Evolutionary conservation across 2,329 filamentous ascomycete species (phyloP).

Genomic region (Chalara sp.): DNA sequence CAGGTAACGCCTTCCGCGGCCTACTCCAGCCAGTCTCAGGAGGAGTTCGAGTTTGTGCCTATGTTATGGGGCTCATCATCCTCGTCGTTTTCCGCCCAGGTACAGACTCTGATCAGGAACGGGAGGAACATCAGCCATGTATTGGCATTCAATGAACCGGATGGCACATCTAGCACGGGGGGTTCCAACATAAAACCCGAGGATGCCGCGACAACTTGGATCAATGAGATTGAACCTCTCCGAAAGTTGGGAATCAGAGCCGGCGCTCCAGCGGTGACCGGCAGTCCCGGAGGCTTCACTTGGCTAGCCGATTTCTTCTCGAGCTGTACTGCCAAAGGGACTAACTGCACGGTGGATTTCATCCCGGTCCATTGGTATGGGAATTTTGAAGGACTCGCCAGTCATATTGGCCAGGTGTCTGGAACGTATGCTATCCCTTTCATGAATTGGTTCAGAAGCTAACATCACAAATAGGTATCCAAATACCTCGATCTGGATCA

Average conservation of each 20-base stretch:
- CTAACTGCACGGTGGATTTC: constrained; percentile 56
- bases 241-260: constrained; percentile 56
- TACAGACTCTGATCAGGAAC: constrained; percentile 47
- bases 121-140: constrained; percentile 58
- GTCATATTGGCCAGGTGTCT: constrained; percentile 27
- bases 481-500: constrained; percentile 64
- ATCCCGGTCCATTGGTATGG: constrained; percentile 64
- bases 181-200: constrained; percentile 56
- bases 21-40: constrained; percentile 40
- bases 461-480: constrained; percentile 41
- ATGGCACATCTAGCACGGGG: constrained; percentile 39
- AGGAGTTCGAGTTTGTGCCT: constrained; percentile 66
- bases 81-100: constrained; percentile 53
- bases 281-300: constrained; percentile 47
- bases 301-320: constrained; percentile 64
- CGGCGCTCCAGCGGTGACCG: constrained; percentile 66
- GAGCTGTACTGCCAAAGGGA: constrained; percentile 46
- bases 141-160: constrained; percentile 76
- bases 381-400: constrained; percentile 35
- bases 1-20: constrained; percentile 44
- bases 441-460: background rate
- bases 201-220: constrained; percentile 62
- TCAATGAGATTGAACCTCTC: constrained; percentile 64
- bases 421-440: constrained; percentile 18
- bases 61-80: constrained; percentile 67